Conservation (phyloP, 257 asterid genomes). For the Cynanchum wilfordii region DNA sequence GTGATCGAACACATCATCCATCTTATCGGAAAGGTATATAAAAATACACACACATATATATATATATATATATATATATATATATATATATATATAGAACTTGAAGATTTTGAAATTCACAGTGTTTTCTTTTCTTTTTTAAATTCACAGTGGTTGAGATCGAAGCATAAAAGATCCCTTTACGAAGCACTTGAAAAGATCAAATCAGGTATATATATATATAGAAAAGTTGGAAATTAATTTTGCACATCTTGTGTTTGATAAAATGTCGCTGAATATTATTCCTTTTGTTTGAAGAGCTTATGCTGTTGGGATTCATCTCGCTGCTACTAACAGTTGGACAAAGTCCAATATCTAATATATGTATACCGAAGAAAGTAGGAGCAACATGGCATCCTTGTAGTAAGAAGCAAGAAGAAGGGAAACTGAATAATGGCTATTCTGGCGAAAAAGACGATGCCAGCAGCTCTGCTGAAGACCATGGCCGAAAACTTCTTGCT, state of each 20-base stretch:
- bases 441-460: not conserved
- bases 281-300: conserved; percentile 32
- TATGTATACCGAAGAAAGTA: conserved; percentile 48
- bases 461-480: conserved; percentile 26
- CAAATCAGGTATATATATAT: conserved; percentile 50
- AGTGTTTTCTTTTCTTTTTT: not conserved
- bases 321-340: conserved; percentile 72
- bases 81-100: not conserved
- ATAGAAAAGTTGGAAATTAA: not conserved
- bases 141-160: conserved; percentile 60
- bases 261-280: not conserved
- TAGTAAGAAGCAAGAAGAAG: conserved; percentile 36
- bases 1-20: conserved; percentile 67
- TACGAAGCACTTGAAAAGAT: conserved; percentile 79
- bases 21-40: conserved; percentile 62
- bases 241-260: not conserved
- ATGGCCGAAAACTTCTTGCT: conserved; percentile 46
- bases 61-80: too few species aligned
- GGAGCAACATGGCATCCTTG: conserved; percentile 91
- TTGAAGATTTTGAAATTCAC: not conserved
- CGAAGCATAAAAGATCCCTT: conserved; percentile 60
- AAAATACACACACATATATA: not conserved
- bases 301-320: conserved; percentile 90
- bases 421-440: not conserved
- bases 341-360: conserved; percentile 50